Base-by-base conservation (phyloP, 257 asterid species). In the Solanum phureja region DNA sequence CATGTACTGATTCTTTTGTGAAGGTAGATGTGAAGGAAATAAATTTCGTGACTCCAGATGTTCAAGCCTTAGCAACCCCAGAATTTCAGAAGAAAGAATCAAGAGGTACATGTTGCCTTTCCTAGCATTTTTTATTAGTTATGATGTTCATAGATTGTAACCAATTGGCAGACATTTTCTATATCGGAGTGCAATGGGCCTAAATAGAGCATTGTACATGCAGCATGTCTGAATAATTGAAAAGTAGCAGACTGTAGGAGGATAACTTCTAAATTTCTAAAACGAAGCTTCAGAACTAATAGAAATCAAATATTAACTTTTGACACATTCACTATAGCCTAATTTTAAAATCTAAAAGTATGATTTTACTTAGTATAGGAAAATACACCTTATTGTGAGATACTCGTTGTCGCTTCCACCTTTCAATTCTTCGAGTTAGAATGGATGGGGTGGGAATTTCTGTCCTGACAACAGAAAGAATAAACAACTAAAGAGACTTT, bases 11-110 rank as follows among this genome's bases (percentile, higher is more conserved):
- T 86, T 86, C 29, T 69, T 16, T 72, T 90, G 35, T 90, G 86
- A 42, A 95, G 98, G 95, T 95, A 42, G 14, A 2, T 83, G 99
- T 93, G 49, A 90, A 69, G 86, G 97, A 93, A 90, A 81, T 96
- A 77, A 94, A 95, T 91, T 93, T 91, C 85, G 95, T 95, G 38
- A 87, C 93, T 82, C 91, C 89, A 90, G 83, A 56, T 72, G 89
- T 88, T 84, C 73, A 24, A 11, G 88, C 52, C 44, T 77, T 87
- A 42, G 62, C 86, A 35, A 23, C 49, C 85, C 89, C 89, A 60
- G 84, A 92, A 85, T 83, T 71, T 60, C 73, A 72, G 85, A 92
- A 89, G 89, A 72, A 81, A 44, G 91, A 89, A 82, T 87, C 90
- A 34, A 49, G 85, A 88, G 93, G 98, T 95, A 83, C 31, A 38